Evolutionary conservation across 352 stramenopile species (phyloP).

Genomic region (Blastocystis sp.): DNA sequence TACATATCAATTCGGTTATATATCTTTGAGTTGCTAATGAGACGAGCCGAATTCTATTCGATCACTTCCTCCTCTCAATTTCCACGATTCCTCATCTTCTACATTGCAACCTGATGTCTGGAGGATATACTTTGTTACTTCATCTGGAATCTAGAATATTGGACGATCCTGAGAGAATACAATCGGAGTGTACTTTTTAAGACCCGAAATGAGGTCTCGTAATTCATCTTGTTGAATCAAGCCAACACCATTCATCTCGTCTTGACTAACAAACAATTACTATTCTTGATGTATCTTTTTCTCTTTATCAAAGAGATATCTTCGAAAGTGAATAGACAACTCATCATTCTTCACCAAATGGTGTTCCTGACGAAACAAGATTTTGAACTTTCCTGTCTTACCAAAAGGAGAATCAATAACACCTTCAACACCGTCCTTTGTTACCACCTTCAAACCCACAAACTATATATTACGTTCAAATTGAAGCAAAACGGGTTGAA

Average conservation of each 20-base stretch:
- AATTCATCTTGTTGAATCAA: background rate
- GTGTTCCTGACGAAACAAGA: conserved; percentile 24
- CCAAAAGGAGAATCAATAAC: conserved; percentile 77
- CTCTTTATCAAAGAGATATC: conserved; percentile 66
- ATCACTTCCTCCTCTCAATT: background rate
- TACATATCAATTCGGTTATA: conserved; percentile 26
- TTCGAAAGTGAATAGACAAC: conserved; percentile 41
- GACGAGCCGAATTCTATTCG: conserved; percentile 54
- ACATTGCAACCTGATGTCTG: conserved; percentile 44
- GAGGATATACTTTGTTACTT: conserved; percentile 54
- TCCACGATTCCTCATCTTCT: conserved; percentile 22
- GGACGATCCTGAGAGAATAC: background rate
- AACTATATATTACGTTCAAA: conserved; percentile 72
- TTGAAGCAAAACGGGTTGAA: conserved; percentile 36
- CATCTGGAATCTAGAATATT: conserved; percentile 54
- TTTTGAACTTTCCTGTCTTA: conserved; percentile 77
- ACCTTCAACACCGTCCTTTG: conserved; percentile 72
- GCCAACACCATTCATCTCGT: background rate
- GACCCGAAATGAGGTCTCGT: background rate
- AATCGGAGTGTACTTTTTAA: conserved; percentile 47
- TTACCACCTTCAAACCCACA: conserved; percentile 73
- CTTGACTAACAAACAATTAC: conserved; percentile 9
- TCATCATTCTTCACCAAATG: conserved; percentile 57
- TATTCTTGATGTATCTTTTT: conserved; percentile 63
- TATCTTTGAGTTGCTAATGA: conserved; percentile 35